Evolutionary conservation across 139 green algal genomes (phyloP), one percentile per base, ranked within the genome.

Genomic region (Closterium sp.): DNA sequence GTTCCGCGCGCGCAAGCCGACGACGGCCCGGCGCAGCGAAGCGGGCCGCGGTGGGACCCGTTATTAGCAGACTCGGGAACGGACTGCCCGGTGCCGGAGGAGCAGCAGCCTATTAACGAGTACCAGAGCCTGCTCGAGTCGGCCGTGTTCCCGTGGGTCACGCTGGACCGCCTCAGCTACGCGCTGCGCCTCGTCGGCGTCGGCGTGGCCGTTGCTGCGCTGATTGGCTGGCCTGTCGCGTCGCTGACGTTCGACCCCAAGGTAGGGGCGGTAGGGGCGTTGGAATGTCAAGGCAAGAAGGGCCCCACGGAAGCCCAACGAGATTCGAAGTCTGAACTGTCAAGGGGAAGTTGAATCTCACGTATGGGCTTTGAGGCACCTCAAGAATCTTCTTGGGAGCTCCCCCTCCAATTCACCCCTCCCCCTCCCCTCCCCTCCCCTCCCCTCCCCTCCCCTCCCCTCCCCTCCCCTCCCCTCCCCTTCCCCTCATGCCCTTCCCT

Each of bases 101-200:
- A 92, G 69, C 89, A 92, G 89, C 89, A 92, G 83, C 89, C 89
- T 4, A 84, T 89, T 30, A 76, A 89, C 86, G 89, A 92, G 83
- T 92, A 92, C 64, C 31, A 89, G 33, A 33, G 23, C 28, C 83
- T 92, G 1, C n/a, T 90, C 31, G 83, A 92, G 83, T 92, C 36
- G 36, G 36, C 36, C 6, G 36, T 92, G 28, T 92, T 90, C 32
- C 43, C 89, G 25, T 92, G 89, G 89, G 76, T 76, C 21, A 90
- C 89, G 31, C 25, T 81, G 8, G 89, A 86, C 34, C 81, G 84
- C 33, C 32, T 90, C 34, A 89, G 21, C 89, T 92, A 84, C 89
- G 33, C 76, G 31, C 33, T 92, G 64, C n/a, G 89, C 7, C 83
- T 92, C 16, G 33, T 30, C 8, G 32, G n/a, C 25, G 6, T 92